These are phyloP conservation scores for Raffaelea ambrosiae DNA, from an alignment of 2,329 filamentous ascomycete genomes.

Conservation along the genomic window DNA sequence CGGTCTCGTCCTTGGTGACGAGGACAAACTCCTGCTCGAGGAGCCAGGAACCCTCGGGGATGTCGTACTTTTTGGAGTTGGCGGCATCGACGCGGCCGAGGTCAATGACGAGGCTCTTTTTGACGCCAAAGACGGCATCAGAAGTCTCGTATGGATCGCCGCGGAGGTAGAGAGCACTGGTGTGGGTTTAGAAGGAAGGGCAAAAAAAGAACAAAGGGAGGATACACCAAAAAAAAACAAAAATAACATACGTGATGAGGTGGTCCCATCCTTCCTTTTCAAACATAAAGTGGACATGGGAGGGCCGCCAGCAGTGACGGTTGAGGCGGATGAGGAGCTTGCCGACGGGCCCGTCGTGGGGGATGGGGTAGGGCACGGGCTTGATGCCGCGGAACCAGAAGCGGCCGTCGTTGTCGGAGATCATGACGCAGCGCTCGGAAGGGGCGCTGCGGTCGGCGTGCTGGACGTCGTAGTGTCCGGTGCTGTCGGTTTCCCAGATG, in stretches of 20 bases:
- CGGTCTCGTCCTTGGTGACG: slow-evolving; percentile 61
- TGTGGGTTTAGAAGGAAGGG: slow-evolving; percentile 38
- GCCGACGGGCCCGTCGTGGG: slow-evolving; percentile 76
- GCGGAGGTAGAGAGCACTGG: slow-evolving; percentile 65
- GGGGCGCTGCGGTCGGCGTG: slow-evolving; percentile 55
- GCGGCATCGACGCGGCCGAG: slow-evolving; percentile 40
- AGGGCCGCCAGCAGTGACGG: slow-evolving; percentile 70
- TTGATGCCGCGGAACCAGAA: slow-evolving; percentile 85
- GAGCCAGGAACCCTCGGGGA: slow-evolving; percentile 54
- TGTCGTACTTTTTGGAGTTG: slow-evolving; percentile 51
- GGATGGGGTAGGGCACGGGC: slow-evolving; percentile 79
- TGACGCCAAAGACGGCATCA: slow-evolving; percentile 82
- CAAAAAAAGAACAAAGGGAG: slow-evolving; percentile 19
- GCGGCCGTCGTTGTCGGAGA: slow-evolving; percentile 58
- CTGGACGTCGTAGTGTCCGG: slow-evolving; percentile 78
- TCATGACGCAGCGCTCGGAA: slow-evolving; percentile 60
- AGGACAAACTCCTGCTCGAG: slow-evolving; percentile 71
- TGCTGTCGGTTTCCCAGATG: slow-evolving; percentile 77
- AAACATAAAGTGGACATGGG: slow-evolving; percentile 87
- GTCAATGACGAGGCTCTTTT: slow-evolving; percentile 68
- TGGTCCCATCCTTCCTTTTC: slow-evolving; percentile 70
- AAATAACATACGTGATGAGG: slow-evolving; percentile 65
- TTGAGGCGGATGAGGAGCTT: slow-evolving; percentile 55
- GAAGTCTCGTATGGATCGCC: slow-evolving; percentile 75
- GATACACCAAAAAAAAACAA: not conserved